Percentiles rank a stretch among this genome's conserved stretches.
Evolutionary conservation across 495 filamentous ascomycete genomes (phyloP).

Genomic region (Penicillium riverlandense): DNA sequence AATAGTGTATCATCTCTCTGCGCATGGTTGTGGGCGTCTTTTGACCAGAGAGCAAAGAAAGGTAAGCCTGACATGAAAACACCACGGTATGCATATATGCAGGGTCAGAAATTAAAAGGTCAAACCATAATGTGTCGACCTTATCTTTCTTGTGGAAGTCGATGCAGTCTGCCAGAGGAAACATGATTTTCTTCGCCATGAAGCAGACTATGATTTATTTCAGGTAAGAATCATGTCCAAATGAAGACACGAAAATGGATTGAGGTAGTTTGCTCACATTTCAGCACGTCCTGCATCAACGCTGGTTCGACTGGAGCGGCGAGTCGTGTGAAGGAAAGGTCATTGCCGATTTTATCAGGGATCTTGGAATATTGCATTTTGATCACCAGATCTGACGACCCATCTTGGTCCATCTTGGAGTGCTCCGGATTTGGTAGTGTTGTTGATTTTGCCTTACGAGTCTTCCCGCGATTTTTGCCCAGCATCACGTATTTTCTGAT

Average conservation of each 20-base stretch:
- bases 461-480: conserved; percentile 33
- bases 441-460: not conserved
- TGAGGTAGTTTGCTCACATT: conserved; percentile 6
- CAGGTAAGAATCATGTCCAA: not conserved
- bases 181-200: conserved; percentile 29
- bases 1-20: conserved; percentile 12
- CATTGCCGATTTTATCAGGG: conserved; percentile 7
- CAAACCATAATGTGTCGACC: conserved; percentile 18
- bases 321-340: conserved; percentile 18
- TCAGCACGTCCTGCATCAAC: conserved; percentile 7
- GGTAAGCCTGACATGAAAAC: conserved; percentile 27
- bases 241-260: too few relatives aligned
- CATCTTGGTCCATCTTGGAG: not conserved
- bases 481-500: conserved; percentile 45
- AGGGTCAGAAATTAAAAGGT: conserved; percentile 22
- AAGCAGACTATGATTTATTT: conserved; percentile 22
- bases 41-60: conserved; percentile 4
- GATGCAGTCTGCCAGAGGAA: conserved; percentile 30
- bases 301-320: conserved; percentile 21
- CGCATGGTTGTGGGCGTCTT: not conserved
- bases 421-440: not conserved
- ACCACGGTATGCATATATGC: conserved; percentile 33
- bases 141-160: conserved; percentile 19
- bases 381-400: not conserved
- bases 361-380: conserved; percentile 1